A percentile compares a stretch with the other conserved stretches of the same genome.
Conservation (phyloP, 163 green algal species). For the Trebouxiophyceae sp. region DNA sequence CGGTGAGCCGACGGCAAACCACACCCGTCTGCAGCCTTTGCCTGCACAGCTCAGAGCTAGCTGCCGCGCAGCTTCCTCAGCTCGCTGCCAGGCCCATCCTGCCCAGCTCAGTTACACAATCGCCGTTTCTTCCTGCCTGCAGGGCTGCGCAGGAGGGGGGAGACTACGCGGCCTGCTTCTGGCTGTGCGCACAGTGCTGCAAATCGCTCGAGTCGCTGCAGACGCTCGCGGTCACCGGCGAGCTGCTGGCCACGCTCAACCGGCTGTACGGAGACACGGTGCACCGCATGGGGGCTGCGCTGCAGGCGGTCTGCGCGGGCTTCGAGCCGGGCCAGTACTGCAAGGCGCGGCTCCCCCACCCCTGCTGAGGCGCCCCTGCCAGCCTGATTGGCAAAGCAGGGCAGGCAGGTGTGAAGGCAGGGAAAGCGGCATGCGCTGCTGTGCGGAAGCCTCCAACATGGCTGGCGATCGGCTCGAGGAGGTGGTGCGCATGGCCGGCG, state of each 20-base stretch:
- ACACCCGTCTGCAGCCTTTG: background rate
- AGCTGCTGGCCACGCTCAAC: slow-evolving; percentile 49
- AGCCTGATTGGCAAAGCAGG: too few relatives aligned
- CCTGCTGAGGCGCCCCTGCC: too few relatives aligned
- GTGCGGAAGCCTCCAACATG: too few relatives aligned
- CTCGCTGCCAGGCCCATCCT: background rate
- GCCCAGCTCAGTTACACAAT: background rate
- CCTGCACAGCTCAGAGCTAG: background rate
- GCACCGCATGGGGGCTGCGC: slow-evolving; percentile 40
- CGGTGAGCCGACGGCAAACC: background rate
- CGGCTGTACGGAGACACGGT: slow-evolving; percentile 54
- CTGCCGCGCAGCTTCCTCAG: background rate
- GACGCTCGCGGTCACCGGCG: slow-evolving; percentile 33
- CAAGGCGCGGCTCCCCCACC: slow-evolving; percentile 25
- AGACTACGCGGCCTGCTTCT: slow-evolving; percentile 64
- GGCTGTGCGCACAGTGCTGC: slow-evolving; percentile 64
- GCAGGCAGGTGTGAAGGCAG: too few relatives aligned
- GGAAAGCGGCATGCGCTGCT: too few relatives aligned
- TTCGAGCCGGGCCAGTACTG: slow-evolving; percentile 56
- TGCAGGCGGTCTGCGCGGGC: slow-evolving; percentile 47
- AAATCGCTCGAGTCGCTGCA: slow-evolving; percentile 52
- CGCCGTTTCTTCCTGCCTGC: background rate
- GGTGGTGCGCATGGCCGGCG: too few relatives aligned
- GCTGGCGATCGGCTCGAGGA: too few relatives aligned
- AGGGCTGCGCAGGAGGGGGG: slow-evolving; percentile 54